Conservation (phyloP, 257 asterid species). For the Solanum chmielewskii region DNA sequence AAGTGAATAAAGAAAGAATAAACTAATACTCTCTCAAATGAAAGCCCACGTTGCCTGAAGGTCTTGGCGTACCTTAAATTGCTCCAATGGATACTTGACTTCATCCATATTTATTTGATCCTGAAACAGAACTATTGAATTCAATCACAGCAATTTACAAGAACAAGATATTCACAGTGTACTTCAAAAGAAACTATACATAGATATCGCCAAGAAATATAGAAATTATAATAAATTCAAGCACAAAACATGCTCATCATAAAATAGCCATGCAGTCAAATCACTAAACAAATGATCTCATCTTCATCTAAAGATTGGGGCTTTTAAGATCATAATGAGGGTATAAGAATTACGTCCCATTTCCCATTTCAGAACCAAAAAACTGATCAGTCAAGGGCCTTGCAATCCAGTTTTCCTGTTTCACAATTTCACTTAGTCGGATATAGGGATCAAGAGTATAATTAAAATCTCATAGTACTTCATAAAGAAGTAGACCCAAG, state of each 20-base stretch:
- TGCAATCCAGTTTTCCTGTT: background rate
- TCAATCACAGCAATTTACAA: slow-evolving; percentile 11
- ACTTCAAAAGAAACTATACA: background rate
- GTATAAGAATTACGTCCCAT: background rate
- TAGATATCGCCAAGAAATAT: background rate
- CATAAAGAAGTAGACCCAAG: background rate
- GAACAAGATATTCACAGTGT: background rate
- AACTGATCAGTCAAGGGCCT: background rate
- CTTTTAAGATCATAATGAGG: background rate
- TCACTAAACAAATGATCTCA: background rate
- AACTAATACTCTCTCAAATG: background rate
- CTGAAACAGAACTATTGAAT: slow-evolving; percentile 37
- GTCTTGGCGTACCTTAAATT: slow-evolving; percentile 59
- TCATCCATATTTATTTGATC: slow-evolving; percentile 85
- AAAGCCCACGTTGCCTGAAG: background rate
- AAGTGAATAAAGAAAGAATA: background rate
- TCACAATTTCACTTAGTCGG: background rate
- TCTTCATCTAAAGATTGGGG: background rate
- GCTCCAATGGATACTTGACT: slow-evolving; percentile 71
- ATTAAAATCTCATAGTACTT: background rate
- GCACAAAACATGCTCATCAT: background rate
- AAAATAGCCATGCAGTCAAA: background rate
- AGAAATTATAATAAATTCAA: background rate
- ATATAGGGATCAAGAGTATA: background rate
- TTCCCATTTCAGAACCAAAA: background rate